phyloP scores from a whole-genome alignment of 805 yeast species.

The Candida sphagnicola region DNA sequence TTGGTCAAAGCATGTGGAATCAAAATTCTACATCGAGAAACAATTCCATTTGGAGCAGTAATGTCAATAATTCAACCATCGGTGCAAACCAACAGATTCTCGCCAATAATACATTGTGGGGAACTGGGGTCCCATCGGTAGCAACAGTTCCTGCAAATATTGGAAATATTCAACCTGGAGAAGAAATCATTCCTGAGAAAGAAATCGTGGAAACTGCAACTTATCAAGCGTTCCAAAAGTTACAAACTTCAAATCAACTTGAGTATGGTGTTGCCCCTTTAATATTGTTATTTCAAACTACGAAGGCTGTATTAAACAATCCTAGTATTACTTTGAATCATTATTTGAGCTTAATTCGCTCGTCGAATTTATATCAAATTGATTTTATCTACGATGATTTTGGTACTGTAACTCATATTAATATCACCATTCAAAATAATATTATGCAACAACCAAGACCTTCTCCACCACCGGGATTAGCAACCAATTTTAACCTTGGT shows the following conservation, averaged over 20 bases:
- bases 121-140: background rate
- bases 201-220: conserved; percentile 42
- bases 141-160: background rate
- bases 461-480: conserved; percentile 14
- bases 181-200: conserved; percentile 13
- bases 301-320: conserved; percentile 25
- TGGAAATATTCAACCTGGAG: conserved; percentile 13
- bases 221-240: conserved; percentile 32
- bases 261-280: conserved; percentile 35
- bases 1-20: conserved; percentile 9
- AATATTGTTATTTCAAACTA: conserved; percentile 26
- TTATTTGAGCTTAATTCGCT: conserved; percentile 16
- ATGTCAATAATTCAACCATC: conserved; percentile 6
- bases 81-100: background rate
- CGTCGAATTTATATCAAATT: conserved; percentile 28
- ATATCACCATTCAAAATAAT: conserved; percentile 14
- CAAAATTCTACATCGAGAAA: conserved; percentile 8
- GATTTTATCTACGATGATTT: conserved; percentile 44
- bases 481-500: conserved; percentile 4
- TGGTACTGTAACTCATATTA: conserved; percentile 42
- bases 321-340: conserved; percentile 26
- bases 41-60: conserved; percentile 27
- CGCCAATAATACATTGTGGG: conserved; percentile 8
- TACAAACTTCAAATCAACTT: conserved; percentile 33
- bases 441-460: conserved; percentile 3